Evolutionary conservation across 2,329 filamentous ascomycete species (phyloP), one percentile per base, ranked within the genome.

Genomic region (Colletotrichum filicis): DNA sequence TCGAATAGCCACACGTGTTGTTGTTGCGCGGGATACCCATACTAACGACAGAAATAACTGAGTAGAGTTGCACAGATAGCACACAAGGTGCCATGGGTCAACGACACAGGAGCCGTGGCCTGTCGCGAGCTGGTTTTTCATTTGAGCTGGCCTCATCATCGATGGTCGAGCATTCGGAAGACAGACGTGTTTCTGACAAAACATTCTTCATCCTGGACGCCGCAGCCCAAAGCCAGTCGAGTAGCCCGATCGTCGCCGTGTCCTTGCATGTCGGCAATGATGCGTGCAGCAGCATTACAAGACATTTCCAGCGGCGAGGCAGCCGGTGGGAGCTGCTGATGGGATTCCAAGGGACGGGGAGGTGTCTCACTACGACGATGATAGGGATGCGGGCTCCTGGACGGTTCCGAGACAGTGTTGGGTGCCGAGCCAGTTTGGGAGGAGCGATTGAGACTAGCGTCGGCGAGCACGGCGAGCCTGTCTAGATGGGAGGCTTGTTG

Each of bases 251-350:
- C 63, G 61, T 83, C 78, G 11, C 76, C 72, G 14, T 80, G 78
- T 0, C 82, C 82, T 24, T 84, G 81, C 74, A 85, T 83, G 28
- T 83, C 81, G 22, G 83, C 82, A 19, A 85, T 83, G 37, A 85
- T 82, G 7, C 79, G 77, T 1, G 81, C 81, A 0, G 81, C 81
- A 5, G 79, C 78, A 60, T 78, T 79, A 71, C 81, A 82, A 2
- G 80, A 80, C 81, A 82, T 82, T 58, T 80, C 79, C 57, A 78
- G 76, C 1, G 81, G 79, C 8, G 80, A 81, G 9, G 73, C 74
- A 12, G 76, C 65, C n/a, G 74, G 60, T 58, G 55, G 61, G 16
- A 49, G 28, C 56, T 70, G 19, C 42, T 37, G 68, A 1, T 77
- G 76, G 7, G 74, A 73, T 76, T 32, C 79, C 71, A 65, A 71